A percentile compares a stretch with the other conserved stretches of the same genome.
Conservation (phyloP, 164 flowering plant genomes). For the Chimonanthus salicifolius region DNA sequence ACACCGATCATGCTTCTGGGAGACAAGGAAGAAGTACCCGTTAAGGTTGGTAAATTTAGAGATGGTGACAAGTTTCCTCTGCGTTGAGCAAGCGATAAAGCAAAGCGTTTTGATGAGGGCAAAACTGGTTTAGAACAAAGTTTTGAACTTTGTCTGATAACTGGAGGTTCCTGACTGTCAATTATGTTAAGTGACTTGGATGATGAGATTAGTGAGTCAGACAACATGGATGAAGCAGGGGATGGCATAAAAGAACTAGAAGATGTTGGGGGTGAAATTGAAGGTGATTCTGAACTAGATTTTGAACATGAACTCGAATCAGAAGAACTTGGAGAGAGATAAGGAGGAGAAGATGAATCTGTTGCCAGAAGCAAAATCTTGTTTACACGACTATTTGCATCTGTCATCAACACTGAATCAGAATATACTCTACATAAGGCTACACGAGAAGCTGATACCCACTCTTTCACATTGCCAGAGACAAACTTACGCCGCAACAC, state of each 20-base stretch:
- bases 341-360: conserved; percentile 25
- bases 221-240: conserved; percentile 70
- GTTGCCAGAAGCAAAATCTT: conserved; percentile 23
- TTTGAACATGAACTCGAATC: conserved; percentile 36
- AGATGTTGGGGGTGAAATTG: conserved; percentile 56
- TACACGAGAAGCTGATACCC: conserved; percentile 35
- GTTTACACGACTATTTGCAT: conserved; percentile 17
- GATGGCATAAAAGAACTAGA: conserved; percentile 65
- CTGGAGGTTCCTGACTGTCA: conserved; percentile 21
- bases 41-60: conserved; percentile 36
- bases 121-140: conserved; percentile 21
- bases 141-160: conserved; percentile 10
- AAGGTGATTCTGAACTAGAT: conserved; percentile 50
- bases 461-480: conserved; percentile 48
- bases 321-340: conserved; percentile 44
- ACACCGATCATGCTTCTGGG: conserved; percentile 35
- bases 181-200: conserved; percentile 41
- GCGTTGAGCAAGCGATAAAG: conserved; percentile 67
- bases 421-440: conserved; percentile 50
- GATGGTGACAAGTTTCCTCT: conserved; percentile 60
- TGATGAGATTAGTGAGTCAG: conserved; percentile 46
- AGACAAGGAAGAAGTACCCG: conserved; percentile 29
- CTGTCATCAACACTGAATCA: conserved; percentile 47
- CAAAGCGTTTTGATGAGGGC: conserved; percentile 34
- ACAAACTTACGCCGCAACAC: conserved; percentile 46